Conservation (phyloP, 345 rosid species). For the Melaleuca quinquenervia region DNA sequence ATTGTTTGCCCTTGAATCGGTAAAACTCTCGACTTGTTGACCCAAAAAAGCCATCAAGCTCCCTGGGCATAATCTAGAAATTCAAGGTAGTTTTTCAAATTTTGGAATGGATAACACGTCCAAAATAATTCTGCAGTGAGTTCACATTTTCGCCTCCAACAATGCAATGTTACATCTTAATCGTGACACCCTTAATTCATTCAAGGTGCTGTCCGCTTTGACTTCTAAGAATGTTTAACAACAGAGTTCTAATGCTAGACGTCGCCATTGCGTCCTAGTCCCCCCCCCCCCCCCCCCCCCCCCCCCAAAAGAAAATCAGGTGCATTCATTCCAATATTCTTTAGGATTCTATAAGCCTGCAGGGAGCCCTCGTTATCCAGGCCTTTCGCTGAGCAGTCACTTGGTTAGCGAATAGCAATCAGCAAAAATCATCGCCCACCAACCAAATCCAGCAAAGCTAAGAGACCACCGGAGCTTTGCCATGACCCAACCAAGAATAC, state of each 20-base stretch:
- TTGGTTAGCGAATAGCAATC: background rate
- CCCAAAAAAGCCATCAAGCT: background rate
- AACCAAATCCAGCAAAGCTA: background rate
- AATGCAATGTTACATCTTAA: background rate
- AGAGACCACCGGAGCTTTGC: background rate
- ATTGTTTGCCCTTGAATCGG: background rate
- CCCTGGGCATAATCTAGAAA: background rate
- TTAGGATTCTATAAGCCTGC: background rate
- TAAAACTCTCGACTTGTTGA: accelerated
- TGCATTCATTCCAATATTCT: background rate
- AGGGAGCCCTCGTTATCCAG: background rate
- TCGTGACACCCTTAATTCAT: background rate
- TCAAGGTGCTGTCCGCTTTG: background rate
- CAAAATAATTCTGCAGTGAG: background rate
- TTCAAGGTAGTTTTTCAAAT: background rate
- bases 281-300: too few relatives aligned
- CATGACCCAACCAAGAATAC: background rate
- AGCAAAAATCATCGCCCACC: background rate
- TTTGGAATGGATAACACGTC: background rate
- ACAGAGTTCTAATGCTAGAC: background rate
- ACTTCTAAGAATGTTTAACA: too few relatives aligned
- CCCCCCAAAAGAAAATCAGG: too few relatives aligned
- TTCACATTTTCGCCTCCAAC: background rate
- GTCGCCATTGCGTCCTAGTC: background rate
- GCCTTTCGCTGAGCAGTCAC: background rate